phyloP scores from a whole-genome alignment of 2,329 filamentous ascomycete genomes.

The Aspergillus fructus region DNA sequence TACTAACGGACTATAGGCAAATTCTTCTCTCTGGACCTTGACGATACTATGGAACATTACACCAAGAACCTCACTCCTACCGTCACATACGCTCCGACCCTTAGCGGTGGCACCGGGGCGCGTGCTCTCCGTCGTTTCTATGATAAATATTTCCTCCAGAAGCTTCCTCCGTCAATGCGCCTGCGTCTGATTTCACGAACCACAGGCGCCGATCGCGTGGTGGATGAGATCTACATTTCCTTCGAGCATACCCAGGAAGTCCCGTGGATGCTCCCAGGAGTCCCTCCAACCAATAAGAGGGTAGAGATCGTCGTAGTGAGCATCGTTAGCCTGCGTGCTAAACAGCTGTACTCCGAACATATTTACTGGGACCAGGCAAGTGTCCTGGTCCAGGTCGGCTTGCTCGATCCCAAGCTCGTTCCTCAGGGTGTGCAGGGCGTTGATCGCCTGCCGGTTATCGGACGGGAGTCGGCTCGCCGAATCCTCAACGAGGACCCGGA shows the following conservation, averaged over 20 bases:
- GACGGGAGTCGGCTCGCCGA: constrained; percentile 39
- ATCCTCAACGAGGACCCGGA: constrained; percentile 41
- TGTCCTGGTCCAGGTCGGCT: constrained; percentile 58
- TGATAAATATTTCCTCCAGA: constrained; percentile 55
- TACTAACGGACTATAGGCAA: constrained; percentile 21
- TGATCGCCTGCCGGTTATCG: constrained; percentile 41
- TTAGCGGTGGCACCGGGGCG: constrained; percentile 43
- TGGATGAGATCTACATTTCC: constrained; percentile 59
- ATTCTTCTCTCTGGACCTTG: constrained; percentile 33
- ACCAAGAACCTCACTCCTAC: constrained; percentile 28
- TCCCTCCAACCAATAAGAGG: constrained; percentile 56
- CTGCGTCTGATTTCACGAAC: constrained; percentile 59
- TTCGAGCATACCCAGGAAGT: constrained; percentile 59
- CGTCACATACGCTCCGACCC: constrained; percentile 34
- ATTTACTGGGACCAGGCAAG: constrained; percentile 64
- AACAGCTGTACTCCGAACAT: constrained; percentile 56
- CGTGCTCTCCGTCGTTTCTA: constrained; percentile 54
- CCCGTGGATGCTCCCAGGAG: constrained; percentile 60
- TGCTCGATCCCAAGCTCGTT: constrained; percentile 58
- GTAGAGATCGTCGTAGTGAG: constrained; percentile 59
- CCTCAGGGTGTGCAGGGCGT: constrained; percentile 45
- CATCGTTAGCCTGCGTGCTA: constrained; percentile 55
- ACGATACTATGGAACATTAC: constrained; percentile 32
- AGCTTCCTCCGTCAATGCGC: constrained; percentile 51
- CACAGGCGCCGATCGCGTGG: constrained; percentile 57